phyloP scores from a whole-genome alignment of 2,329 filamentous ascomycete genomes.

The Delphinella strobiligena region DNA sequence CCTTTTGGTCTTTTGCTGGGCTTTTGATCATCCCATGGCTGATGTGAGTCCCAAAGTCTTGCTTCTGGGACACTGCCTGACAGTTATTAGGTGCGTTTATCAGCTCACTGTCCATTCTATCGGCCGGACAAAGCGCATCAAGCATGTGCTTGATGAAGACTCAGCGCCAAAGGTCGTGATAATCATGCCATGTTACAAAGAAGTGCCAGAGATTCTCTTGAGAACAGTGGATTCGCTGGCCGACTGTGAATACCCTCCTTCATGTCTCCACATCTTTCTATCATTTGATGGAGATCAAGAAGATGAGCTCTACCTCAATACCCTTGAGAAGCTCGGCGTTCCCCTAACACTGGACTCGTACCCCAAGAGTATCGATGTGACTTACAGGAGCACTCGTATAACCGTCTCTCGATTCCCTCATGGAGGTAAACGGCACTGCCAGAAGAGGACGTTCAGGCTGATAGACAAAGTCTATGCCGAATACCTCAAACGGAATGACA shows the following conservation, averaged over 20 bases:
- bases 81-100: too few relatives aligned
- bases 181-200: constrained; percentile 94
- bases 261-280: constrained; percentile 87
- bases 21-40: constrained; percentile 83
- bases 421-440: constrained; percentile 85
- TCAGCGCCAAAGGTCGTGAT: constrained; percentile 90
- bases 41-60: too few relatives aligned
- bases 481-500: constrained; percentile 78
- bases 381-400: constrained; percentile 69
- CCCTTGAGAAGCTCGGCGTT: constrained; percentile 74
- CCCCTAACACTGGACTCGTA: constrained; percentile 65
- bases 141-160: constrained; percentile 69
- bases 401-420: constrained; percentile 88
- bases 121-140: constrained; percentile 69
- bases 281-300: constrained; percentile 88
- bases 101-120: constrained; percentile 80
- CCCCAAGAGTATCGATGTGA: constrained; percentile 81
- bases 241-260: constrained; percentile 83
- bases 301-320: constrained; percentile 79
- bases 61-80: too few relatives aligned
- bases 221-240: constrained; percentile 85
- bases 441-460: constrained; percentile 84
- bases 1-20: constrained; percentile 83
- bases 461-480: constrained; percentile 86
- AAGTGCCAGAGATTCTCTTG: constrained; percentile 71